A percentile compares a stretch with the other conserved stretches of the same genome.
Conservation (phyloP, 495 filamentous ascomycete genomes). For the Viridothelium virens region DNA sequence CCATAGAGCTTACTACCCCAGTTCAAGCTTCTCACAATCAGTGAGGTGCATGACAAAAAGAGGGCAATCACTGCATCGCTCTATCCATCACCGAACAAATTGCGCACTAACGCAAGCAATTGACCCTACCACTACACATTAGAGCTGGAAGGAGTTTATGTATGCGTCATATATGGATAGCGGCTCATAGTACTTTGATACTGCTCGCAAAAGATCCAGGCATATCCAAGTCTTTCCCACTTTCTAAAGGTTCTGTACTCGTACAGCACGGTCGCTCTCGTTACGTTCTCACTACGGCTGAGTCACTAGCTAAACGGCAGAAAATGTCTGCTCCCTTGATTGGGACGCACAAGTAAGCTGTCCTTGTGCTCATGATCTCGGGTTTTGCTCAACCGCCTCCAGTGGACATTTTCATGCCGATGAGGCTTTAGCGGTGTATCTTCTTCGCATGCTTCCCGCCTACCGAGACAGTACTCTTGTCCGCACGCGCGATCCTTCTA, state of each 20-base stretch:
- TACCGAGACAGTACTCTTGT: constrained; percentile 70
- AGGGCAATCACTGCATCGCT: too few relatives aligned
- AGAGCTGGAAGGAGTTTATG: too few relatives aligned
- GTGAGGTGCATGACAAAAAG: too few relatives aligned
- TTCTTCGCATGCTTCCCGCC: constrained; percentile 79
- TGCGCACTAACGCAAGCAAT: too few relatives aligned
- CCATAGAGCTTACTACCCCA: background rate
- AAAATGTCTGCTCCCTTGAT: constrained; percentile 47
- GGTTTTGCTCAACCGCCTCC: constrained; percentile 5
- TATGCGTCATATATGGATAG: too few relatives aligned
- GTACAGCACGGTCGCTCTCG: background rate
- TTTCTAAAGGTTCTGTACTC: background rate
- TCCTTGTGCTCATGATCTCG: background rate
- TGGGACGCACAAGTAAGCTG: constrained; percentile 72
- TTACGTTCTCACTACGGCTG: constrained; percentile 13
- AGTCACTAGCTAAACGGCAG: constrained; percentile 31
- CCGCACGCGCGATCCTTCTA: constrained; percentile 74
- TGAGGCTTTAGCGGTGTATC: constrained; percentile 94
- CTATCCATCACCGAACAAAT: too few relatives aligned
- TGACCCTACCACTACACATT: too few relatives aligned
- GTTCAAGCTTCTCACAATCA: background rate
- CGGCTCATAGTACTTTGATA: too few relatives aligned
- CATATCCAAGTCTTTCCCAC: too few relatives aligned
- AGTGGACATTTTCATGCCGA: constrained; percentile 97
- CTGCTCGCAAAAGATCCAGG: too few relatives aligned